Base-by-base conservation (phyloP, 768 basidiomycete species). In the Russula compacta region DNA sequence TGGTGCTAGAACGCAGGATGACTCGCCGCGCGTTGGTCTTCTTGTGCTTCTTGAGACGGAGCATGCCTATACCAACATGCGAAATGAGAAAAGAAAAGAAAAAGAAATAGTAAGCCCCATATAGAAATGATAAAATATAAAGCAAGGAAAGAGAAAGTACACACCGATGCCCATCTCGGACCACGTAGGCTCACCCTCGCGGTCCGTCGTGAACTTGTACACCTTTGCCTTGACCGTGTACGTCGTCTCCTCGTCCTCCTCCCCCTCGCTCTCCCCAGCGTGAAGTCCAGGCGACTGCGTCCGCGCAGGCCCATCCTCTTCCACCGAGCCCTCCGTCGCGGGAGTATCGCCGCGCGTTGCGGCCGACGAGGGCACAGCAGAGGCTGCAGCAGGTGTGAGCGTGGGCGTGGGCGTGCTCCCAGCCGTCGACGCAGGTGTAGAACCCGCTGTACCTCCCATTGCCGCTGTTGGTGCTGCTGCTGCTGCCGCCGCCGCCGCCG, bases 21-120 rank as follows among this genome's bases (percentile, higher is more conserved):
- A 87, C 67, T 44, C 89, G 79, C 43, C 87, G 78, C 52, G 76
- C 69, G 36, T 72, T 76, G 0, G 77, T 82, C 62, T 80, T 80
- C 63, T 84, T 89, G 70, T 91, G 83, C 67, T 81, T 89, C 69
- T 92, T 92, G 62, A 91, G 67, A 59, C 85, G 79, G 54, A 90
- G 67, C 63, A 86, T 74, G 44, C 89, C 88, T 89, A 39, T 11
- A 14, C 6, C 42, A 21, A 40, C 29, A 33, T 46, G 32, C 5
- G 12, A 19, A 38, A 8, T 1, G 11, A 17, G 36, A 32, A 1
- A 35, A 17, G 7, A n/a, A 9, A 19, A 42, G 15, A 2, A 29
- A 46, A 39, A 42, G 19, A 14, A 33, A 49, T 19, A 5, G 39
- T 14, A 36, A 43, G 44, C 19, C 44, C 11, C 10, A 10, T 29